Evolutionary conservation across 2,329 filamentous ascomycete species (phyloP), one percentile per base, ranked within the genome.

Genomic region (Malbranchea zuffiana): DNA sequence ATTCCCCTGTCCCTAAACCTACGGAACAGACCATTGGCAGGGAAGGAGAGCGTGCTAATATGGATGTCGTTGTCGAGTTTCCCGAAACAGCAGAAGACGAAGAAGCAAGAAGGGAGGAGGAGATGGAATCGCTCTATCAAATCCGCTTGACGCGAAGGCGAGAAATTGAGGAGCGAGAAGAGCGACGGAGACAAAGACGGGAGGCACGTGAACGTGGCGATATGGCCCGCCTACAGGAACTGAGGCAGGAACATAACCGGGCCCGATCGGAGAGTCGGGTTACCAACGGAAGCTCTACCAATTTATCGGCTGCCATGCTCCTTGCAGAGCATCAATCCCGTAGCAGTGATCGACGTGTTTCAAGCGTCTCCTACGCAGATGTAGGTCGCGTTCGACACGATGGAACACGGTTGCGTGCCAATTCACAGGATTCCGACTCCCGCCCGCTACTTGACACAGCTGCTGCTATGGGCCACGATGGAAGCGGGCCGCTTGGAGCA

Each of bases 81-180:
- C 87, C 87, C 0, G 79, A 83, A 52, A 84, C 80, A 0, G 71
- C 68, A 6, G 83, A 93, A 35, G 81, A 86, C 37, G 77, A 92
- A 46, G 85, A 93, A 55, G 61, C 64, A 2, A 65, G 85, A 36
- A 73, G 90, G 8, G 86, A 96, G 45, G 75, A 84, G 18, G 84
- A 95, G 57, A 96, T 96, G 90, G 82, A 90, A 44, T 75, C 82
- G 0, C 61, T 96, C 26, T 96, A 93, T 57, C 85, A 93, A 57
- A 88, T 96, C 41, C 79, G 90, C 8, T 55, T 82, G 8, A 77
- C 83, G 12, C 74, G 90, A 37, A 75, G 87, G 35, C 69, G 74
- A 39, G 81, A 92, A 55, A 69, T 80, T 25, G 74, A 75, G 3
- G 85, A 90, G 44, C 77, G 85, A 4, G 83, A 92, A 47, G 78